Evolutionary conservation across 768 basidiomycete genomes (phyloP), one percentile per base, ranked within the genome.

Genomic region (Hortiboletus flavorubellus): DNA sequence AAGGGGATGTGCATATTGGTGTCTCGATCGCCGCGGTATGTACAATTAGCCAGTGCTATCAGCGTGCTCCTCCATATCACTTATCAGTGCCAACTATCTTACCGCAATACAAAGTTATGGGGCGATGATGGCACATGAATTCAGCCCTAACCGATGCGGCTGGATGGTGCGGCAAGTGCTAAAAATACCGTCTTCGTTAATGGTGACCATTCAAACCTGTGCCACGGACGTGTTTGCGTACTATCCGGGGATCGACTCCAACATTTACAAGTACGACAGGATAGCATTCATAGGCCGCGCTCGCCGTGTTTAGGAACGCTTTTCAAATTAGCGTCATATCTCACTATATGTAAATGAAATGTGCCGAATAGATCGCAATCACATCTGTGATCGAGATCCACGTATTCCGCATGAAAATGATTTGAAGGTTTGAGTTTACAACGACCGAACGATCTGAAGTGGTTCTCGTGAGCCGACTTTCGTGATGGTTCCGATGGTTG

Each of bases 371-470:
- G 33, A 54, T 44, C 6, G 26, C 21, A 21, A 21, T 21, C 21
- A 21, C 9, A 30, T 37, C 30, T 12, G 1, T 82, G 0, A 62
- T 76, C 34, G 82, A 86, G 63, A 61, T 85, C 12, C 83, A 85
- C 56, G 73, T 78, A 0, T 83, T 86, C 67, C 61, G 84, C 18
- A 74, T 79, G 26, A 81, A 83, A 60, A 69, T 83, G 18, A 54
- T 85, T 38, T 66, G 73, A 37, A 73, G 78, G 58, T 83, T 85
- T 60, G 78, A 84, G 57, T 80, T 85, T 56, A 58, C 62, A 35
- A 60, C 63, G 46, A 72, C 72, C 11, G 65, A 69, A 5, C 65
- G 60, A n/a, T 52, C 62, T 21, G 58, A 64, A 38, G 59, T 50
- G 34, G 53, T 78, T 34, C 49, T 66, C 62, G 71, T 34, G 69